phyloP scores from a whole-genome alignment of 2,329 filamentous ascomycete species.

The Penicillium sp. region DNA sequence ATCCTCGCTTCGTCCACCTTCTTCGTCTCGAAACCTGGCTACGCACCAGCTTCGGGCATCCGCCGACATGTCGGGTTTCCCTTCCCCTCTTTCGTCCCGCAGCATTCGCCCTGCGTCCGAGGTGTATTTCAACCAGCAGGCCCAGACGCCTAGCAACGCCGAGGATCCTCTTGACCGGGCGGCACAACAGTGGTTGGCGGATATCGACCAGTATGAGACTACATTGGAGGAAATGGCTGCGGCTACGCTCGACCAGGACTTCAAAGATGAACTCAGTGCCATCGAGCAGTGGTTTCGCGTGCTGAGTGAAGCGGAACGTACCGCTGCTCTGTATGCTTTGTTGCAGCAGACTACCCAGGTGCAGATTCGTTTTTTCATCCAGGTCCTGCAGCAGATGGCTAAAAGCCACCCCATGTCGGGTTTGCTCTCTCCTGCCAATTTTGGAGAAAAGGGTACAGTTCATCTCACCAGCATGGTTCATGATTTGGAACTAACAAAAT shows the following conservation, averaged over 20 bases:
- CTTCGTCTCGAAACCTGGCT: slow-evolving; percentile 77
- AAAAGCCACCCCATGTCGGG: slow-evolving; percentile 98
- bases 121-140: slow-evolving; percentile 81
- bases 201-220: slow-evolving; percentile 99
- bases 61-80: slow-evolving; percentile 90
- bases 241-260: slow-evolving; percentile 97
- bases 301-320: slow-evolving; percentile 93
- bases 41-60: slow-evolving; percentile 90
- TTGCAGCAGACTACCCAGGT: slow-evolving; percentile 98
- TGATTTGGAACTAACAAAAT: slow-evolving; percentile 20
- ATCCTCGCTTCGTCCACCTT: slow-evolving; percentile 80
- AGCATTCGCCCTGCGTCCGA: slow-evolving; percentile 92
- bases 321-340: slow-evolving; percentile 90
- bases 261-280: slow-evolving; percentile 97
- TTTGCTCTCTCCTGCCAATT: slow-evolving; percentile 90
- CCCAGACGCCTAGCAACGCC: slow-evolving; percentile 67
- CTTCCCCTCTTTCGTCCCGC: slow-evolving; percentile 71
- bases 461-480: background rate
- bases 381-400: slow-evolving; percentile 98
- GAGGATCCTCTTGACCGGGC: slow-evolving; percentile 93
- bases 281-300: slow-evolving; percentile 99
- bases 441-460: slow-evolving; percentile 82
- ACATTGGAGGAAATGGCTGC: slow-evolving; percentile 99
- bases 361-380: slow-evolving; percentile 98
- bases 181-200: slow-evolving; percentile 97